Evolutionary conservation across 1,284 basidiomycete genomes (phyloP), one percentile per base, ranked within the genome.

Genomic region (Austroboletus novae-zelandiae): DNA sequence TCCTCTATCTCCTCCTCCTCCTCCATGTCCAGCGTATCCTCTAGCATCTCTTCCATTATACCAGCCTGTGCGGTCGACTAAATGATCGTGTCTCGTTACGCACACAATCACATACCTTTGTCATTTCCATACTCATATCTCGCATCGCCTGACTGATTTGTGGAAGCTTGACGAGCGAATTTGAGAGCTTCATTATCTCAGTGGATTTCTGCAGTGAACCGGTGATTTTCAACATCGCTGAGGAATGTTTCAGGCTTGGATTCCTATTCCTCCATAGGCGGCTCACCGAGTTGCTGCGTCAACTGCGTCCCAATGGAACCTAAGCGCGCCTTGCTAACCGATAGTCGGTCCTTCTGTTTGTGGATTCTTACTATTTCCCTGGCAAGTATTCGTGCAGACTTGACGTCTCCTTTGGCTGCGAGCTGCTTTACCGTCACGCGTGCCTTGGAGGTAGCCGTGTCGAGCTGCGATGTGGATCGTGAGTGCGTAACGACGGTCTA

Each of bases 41-140:
- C 89, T 54, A 95, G 72, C 92, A 95, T 95, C 64, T 96, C 93
- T 59, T 94, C 92, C 80, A 95, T 83, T 50, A 96, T 90, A 5
- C 93, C 93, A 40, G 91, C 91, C 93, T 96, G 51, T 11, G 18
- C 5, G 35, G 31, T 42, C 30, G 4, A 49, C 11, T 63, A 6
- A 67, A 45, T 9, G 40, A 34, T 13, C 27, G 37, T 41, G 15
- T 27, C 8, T 8, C 18, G 43, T 8, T 32, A 40, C 15, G 30
- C 23, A 34, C 15, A 43, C 43, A 36, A n/a, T 30, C 46, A 32
- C 68, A 20, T 53, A 90, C 93, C 82, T 98, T 98, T 58, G 92
- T 98, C 94, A 99, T 98, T 71, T 99, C 96, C 84, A 94, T 91
- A 61, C 89, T 92, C 94, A 99, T 96, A 65, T 98, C 90, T 29